These are phyloP conservation scores for Rhododendron vialii DNA, from an alignment of 148 eudicot species.

Conservation along the genomic window DNA sequence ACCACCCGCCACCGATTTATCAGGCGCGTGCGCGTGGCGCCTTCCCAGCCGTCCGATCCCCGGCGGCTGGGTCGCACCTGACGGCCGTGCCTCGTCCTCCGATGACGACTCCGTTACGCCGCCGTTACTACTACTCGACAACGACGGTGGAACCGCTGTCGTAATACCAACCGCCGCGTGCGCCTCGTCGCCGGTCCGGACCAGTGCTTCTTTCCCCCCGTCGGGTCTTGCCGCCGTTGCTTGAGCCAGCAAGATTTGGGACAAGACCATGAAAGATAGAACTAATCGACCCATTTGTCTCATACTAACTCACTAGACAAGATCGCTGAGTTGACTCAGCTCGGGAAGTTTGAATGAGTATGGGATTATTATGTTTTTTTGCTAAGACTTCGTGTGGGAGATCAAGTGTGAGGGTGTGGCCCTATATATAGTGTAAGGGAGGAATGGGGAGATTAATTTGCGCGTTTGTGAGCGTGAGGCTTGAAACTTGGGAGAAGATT, in stretches of 20 bases:
- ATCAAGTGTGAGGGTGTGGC: background rate
- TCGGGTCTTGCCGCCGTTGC: conserved; percentile 9
- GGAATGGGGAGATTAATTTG: background rate
- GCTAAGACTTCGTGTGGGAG: background rate
- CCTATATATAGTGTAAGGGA: background rate
- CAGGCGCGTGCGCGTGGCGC: conserved; percentile 22
- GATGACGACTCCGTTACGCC: background rate
- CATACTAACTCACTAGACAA: background rate
- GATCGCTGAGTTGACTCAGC: background rate
- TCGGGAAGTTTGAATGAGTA: background rate
- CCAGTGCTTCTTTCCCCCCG: background rate
- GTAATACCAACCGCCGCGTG: background rate
- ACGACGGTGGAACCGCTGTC: conserved; percentile 12
- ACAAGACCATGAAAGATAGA: background rate
- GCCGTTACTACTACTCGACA: background rate
- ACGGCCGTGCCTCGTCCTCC: background rate
- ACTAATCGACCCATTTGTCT: conserved; percentile 3
- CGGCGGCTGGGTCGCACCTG: conserved; percentile 15
- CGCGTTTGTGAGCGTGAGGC: background rate
- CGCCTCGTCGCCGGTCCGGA: background rate
- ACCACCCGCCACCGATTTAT: conserved; percentile 47
- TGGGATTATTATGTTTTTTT: background rate
- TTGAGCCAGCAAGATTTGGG: conserved; percentile 13
- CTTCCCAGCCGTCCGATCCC: conserved; percentile 23
- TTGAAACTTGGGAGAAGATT: background rate